Evolutionary conservation across 176 grass and related monocot genomes (phyloP).

Genomic region (Bolboschoenus planiculmis): DNA sequence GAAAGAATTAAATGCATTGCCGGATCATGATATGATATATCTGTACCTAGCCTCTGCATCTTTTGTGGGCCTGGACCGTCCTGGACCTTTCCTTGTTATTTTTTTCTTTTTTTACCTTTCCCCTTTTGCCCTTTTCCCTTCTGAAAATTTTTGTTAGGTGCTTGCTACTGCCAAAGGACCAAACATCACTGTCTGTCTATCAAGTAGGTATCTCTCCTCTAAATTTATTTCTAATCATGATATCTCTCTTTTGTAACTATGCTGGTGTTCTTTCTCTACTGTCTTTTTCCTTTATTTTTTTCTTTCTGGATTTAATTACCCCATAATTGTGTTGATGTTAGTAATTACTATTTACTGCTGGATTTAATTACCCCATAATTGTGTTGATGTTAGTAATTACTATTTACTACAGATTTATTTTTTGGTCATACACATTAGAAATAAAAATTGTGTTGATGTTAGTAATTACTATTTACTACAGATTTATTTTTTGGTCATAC

Average conservation of each 20-base stretch:
- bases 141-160: neutral
- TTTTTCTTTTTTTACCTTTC: neutral
- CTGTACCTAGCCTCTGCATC: constrained; percentile 2
- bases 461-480: too few relatives aligned
- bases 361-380: neutral
- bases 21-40: neutral
- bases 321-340: neutral
- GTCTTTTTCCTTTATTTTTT: neutral
- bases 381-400: neutral
- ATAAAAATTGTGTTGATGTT: neutral
- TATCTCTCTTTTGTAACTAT: neutral
- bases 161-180: neutral
- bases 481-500: neutral
- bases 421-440: too few relatives aligned
- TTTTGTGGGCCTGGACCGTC: constrained; percentile 6
- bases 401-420: neutral
- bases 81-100: neutral
- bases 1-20: constrained; percentile 23
- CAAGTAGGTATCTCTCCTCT: neutral
- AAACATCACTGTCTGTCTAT: too few relatives aligned
- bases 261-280: neutral
- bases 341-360: too few relatives aligned
- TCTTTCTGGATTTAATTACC: neutral
- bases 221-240: constrained; percentile 6
- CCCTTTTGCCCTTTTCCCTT: neutral